Evolutionary conservation across 805 yeast species (phyloP), one percentile per base, ranked within the genome.

Genomic region (Candida fluviatilis): DNA sequence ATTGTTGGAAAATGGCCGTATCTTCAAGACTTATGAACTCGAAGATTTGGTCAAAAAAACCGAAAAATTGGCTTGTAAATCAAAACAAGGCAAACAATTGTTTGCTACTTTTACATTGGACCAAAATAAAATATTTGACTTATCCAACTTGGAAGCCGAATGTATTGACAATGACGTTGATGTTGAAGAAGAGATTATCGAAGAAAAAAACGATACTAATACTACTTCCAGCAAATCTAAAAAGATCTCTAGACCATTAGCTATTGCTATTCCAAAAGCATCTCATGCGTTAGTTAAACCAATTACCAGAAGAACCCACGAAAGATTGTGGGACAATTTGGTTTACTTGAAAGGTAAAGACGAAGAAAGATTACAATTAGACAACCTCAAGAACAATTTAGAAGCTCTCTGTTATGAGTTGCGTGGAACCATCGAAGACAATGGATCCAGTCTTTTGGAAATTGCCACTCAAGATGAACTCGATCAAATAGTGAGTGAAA

Each of bases 321-420:
- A 62, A 42, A 57, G 58, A 18, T 62, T 82, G 6, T 57, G 62
- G 19, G 50, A 60, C 4, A 79, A 78, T 41, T 66, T 91, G 49
- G 59, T 62, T 27, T 62, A 62, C 13, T 67, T 83, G 55, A 79
- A 76, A 40, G 53, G 56, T 16, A 67, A 67, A 40, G 96, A 88
- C 49, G 58, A 62, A 11, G 77, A 70, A 37, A 69, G 85, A 38
- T 60, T 64, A 19, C 60, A 66, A 37, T 61, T 76, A 29, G 84
- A 84, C 32, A 78, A 77, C 39, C 61, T 75, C 21, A 73, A 77
- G 47, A 91, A 90, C 57, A 61, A 69, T 25, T 71, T 91, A 15
- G 98, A 91, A 60, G 72, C 80, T 15, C 62, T 75, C n/a, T 66
- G 89, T 38, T 90, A 91, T 62, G 73, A 72, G 41, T 68, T 86